Percentiles rank a stretch among this genome's conserved stretches.
Evolutionary conservation across 305 asterid species (phyloP).

Genomic region (Fraxinus dipetala): DNA sequence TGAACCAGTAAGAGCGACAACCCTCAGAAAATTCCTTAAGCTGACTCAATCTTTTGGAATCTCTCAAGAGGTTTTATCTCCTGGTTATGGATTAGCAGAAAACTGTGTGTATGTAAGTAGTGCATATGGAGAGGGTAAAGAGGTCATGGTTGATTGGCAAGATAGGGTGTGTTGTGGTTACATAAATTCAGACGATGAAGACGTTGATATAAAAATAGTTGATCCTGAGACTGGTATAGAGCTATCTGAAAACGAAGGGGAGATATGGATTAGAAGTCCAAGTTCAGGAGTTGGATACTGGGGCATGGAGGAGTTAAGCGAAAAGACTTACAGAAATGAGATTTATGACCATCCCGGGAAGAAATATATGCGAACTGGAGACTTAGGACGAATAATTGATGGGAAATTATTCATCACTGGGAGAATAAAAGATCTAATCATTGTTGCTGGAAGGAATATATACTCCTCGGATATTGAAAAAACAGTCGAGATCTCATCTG

Average conservation of each 20-base stretch:
- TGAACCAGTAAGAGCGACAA: constrained; percentile 56
- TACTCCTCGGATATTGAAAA: constrained; percentile 69
- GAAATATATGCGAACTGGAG: constrained; percentile 57
- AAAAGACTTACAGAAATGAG: constrained; percentile 46
- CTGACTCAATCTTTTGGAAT: constrained; percentile 55
- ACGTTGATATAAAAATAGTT: constrained; percentile 50
- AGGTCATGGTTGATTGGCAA: constrained; percentile 64
- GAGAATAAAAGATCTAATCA: constrained; percentile 67
- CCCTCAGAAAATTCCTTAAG: constrained; percentile 57
- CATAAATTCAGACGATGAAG: constrained; percentile 29
- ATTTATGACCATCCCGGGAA: constrained; percentile 34
- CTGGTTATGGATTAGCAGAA: constrained; percentile 80
- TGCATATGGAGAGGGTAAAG: constrained; percentile 63
- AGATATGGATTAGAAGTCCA: constrained; percentile 65
- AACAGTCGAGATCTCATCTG: constrained; percentile 61
- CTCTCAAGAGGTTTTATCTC: constrained; percentile 61
- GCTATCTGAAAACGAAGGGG: constrained; percentile 55
- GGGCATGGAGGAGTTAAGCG: constrained; percentile 52
- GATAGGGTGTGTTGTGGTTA: constrained; percentile 76
- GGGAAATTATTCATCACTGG: constrained; percentile 63
- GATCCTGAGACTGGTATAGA: constrained; percentile 51
- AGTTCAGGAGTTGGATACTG: constrained; percentile 78
- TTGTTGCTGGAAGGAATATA: constrained; percentile 61
- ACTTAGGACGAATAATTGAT: constrained; percentile 56
- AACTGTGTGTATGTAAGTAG: constrained; percentile 67